Evolutionary conservation across 176 grass and related monocot genomes (phyloP), one percentile per base, ranked within the genome.

Genomic region (Calamus simplicifolius): DNA sequence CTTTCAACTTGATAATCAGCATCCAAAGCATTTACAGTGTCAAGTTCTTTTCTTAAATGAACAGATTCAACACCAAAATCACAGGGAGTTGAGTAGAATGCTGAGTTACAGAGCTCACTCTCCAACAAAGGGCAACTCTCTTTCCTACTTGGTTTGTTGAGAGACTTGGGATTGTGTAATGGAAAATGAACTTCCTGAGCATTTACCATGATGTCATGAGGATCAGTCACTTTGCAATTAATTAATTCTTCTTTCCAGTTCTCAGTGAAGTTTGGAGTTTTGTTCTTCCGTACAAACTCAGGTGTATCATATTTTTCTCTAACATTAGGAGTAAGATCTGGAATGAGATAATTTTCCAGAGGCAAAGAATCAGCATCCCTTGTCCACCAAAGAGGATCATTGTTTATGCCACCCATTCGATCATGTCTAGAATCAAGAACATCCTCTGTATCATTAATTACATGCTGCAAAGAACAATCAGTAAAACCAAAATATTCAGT

Each of bases 1-100:
- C 65, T 75, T 58, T 65, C 61, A 72, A 58, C 59, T 62, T 18
- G 72, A 51, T 63, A 89, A 80, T 74, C 50, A 62, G 59, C 54
- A 70, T 30, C 2, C 1, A 58, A 51, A 68, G 26, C 31, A 63
- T 73, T 27, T 54, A 29, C 59, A 28, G 10, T 27, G 35, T 89
- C 71, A 58, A 25, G 56, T 52, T 75, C 69, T 55, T 57, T 78
- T 68, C 82, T 78, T 58, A 60, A 64, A 50, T 71, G 63, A 63
- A 61, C 70, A 72, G 82, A 61, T 14, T 76, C 57, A 50, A 57
- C 27, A 75, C 55, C 66, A 50, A 64, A 75, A 53, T 57, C 75
- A 73, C 58, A 73, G 66, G 51, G 52, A 62, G 61, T 19, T 58
- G 77, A 72, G 50, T 18, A 54, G 53, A 48, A 62, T 72, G 27